These are phyloP conservation scores for Auricularia sp. DNA, from an alignment of 768 basidiomycete genomes.

Conservation along the genomic window DNA sequence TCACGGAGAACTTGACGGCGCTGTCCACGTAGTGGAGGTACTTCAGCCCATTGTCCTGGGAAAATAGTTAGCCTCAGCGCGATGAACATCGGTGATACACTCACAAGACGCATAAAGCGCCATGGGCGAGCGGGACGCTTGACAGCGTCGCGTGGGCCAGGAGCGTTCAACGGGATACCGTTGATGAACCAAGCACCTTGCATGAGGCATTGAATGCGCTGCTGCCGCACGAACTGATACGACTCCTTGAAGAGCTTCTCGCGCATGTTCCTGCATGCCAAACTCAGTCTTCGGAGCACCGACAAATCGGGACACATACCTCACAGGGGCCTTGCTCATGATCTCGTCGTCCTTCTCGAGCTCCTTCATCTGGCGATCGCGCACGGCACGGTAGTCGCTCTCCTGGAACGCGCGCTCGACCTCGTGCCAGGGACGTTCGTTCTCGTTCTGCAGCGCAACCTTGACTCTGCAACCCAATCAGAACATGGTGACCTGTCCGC, in stretches of 20 bases:
- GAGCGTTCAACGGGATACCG: conserved; percentile 44
- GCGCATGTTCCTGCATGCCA: conserved; percentile 55
- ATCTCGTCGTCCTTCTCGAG: conserved; percentile 83
- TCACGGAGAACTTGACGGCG: conserved; percentile 66
- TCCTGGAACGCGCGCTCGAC: conserved; percentile 76
- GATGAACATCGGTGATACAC: conserved; percentile 8
- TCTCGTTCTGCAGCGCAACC: conserved; percentile 65
- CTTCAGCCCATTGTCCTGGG: conserved; percentile 65
- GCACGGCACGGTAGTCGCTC: conserved; percentile 74
- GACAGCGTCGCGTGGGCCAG: conserved; percentile 37
- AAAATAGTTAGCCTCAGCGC: not conserved
- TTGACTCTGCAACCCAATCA: conserved; percentile 45
- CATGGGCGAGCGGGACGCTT: conserved; percentile 59
- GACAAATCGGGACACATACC: conserved; percentile 37
- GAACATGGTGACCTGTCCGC: not conserved
- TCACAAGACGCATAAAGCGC: conserved; percentile 80
- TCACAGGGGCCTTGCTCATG: conserved; percentile 72
- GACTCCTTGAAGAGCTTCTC: conserved; percentile 84
- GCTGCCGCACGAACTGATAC: conserved; percentile 80
- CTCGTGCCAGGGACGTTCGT: conserved; percentile 68
- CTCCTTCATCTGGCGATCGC: conserved; percentile 85
- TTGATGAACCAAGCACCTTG: conserved; percentile 92
- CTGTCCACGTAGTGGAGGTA: conserved; percentile 83
- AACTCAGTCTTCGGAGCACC: not conserved
- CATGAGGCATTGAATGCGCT: conserved; percentile 77